Evolutionary conservation across 2,329 filamentous ascomycete species (phyloP), one percentile per base, ranked within the genome.

Genomic region (Fusarium marasasianum): DNA sequence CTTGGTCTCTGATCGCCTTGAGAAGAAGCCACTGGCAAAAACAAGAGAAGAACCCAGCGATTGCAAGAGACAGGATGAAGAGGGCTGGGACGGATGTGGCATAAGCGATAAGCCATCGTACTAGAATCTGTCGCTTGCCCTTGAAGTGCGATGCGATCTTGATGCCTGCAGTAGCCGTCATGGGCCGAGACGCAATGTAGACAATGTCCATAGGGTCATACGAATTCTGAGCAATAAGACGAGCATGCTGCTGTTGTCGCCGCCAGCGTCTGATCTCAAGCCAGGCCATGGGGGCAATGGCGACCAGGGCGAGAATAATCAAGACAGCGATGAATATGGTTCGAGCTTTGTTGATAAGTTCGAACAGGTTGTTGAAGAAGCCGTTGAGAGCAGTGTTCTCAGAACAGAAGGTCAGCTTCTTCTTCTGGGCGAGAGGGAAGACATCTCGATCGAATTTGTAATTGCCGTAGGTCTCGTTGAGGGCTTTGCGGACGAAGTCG

Each of bases 161-260:
- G 80, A 98, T 88, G 45, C 95, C 96, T 35, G 88, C 84, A 5
- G 87, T 87, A 3, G 94, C 90, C 2, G 94, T 94, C 76, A 92
- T 90, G 4, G 96, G 95, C 29, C 94, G 90, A 40, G 94, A 95
- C 38, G 92, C 91, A 75, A 98, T 93, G 83, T 98, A 97, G 47
- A 97, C 90, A 41, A 95, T 91, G 80, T 98, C 96, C 87, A 98
- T 91, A 2, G 93, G 89, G 78, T 98, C 95, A 79, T 91, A 91
- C 37, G 90, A 88, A 63, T 92, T 86, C 74, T 88, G 85, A 51
- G 87, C 85, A 75, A 97, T 88, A 38, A 95, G 86, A 63, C 87
- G 85, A 29, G 93, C 90, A 66, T 92, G 91, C 74, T 91, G 86
- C 81, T 92, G 89, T 87, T 95, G 93, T 38, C 86, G 88, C 51